phyloP scores from a whole-genome alignment of 2,329 filamentous ascomycete species.

The Cercospora sp. region DNA sequence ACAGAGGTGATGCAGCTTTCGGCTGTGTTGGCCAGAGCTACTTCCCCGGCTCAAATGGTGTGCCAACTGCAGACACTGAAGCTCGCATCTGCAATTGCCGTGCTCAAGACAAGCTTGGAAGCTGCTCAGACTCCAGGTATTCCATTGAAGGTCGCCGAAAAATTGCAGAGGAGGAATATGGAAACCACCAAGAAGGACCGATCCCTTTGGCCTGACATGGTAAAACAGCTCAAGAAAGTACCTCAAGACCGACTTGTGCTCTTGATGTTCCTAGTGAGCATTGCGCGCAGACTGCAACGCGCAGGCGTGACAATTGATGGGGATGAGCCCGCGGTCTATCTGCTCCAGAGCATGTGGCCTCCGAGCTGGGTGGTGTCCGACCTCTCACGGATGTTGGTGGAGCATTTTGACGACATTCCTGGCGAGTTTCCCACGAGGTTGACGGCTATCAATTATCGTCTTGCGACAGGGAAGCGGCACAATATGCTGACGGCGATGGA shows the following conservation, averaged over 20 bases:
- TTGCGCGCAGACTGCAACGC: constrained; percentile 19
- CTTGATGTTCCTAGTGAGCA: constrained; percentile 23
- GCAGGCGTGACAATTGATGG: constrained; percentile 18
- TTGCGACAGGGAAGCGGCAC: constrained; percentile 10
- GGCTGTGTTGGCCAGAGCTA: not conserved
- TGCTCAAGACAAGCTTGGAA: constrained; percentile 15
- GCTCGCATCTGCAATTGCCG: not conserved
- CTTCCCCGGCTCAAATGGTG: not conserved
- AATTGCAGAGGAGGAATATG: constrained; percentile 18
- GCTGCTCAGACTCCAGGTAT: constrained; percentile 5
- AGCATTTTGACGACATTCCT: constrained; percentile 23
- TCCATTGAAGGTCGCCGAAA: constrained; percentile 10
- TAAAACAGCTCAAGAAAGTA: constrained; percentile 22
- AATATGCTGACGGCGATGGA: constrained; percentile 13
- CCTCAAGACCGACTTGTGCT: constrained; percentile 20
- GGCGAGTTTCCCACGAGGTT: constrained; percentile 18
- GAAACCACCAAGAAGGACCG: constrained; percentile 13
- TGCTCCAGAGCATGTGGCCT: constrained; percentile 21
- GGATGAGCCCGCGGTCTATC: constrained; percentile 14
- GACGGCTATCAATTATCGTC: constrained; percentile 21
- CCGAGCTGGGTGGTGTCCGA: constrained; percentile 13
- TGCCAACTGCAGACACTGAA: not conserved
- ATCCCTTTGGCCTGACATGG: constrained; percentile 17
- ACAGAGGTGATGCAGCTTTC: not conserved
- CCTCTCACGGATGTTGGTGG: constrained; percentile 16